Evolutionary conservation across 2,329 filamentous ascomycete species (phyloP).

Genomic region (Cladosporium sp.): DNA sequence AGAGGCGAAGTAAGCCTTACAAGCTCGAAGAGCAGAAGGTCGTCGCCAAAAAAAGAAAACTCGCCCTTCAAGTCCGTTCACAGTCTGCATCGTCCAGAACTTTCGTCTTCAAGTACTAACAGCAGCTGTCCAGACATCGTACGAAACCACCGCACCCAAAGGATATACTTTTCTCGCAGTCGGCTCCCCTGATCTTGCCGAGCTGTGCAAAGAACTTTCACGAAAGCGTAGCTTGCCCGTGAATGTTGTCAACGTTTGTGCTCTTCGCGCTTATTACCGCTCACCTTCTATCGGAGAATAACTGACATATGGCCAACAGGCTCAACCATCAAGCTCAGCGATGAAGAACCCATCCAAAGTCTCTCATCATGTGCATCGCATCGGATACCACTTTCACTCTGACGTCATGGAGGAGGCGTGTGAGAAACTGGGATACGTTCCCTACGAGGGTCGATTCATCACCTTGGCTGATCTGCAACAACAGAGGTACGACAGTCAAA

Average conservation of each 20-base stretch:
- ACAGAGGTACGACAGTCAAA: conserved; percentile 21
- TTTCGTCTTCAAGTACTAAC: conserved; percentile 22
- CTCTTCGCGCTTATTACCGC: not conserved
- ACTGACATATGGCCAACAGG: conserved; percentile 14
- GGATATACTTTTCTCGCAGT: conserved; percentile 60
- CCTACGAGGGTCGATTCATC: conserved; percentile 21
- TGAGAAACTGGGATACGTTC: conserved; percentile 43
- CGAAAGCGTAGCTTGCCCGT: conserved; percentile 50
- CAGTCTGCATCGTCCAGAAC: conserved; percentile 5
- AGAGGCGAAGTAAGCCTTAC: conserved; percentile 42
- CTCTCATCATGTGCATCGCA: conserved; percentile 56
- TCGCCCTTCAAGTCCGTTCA: conserved; percentile 45
- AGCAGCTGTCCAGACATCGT: conserved; percentile 44
- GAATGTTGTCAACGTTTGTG: conserved; percentile 56
- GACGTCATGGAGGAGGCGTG: conserved; percentile 56
- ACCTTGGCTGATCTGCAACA: conserved; percentile 23
- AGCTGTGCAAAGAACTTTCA: conserved; percentile 56
- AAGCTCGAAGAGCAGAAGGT: conserved; percentile 56
- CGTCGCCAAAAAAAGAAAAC: conserved; percentile 56
- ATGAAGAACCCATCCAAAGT: conserved; percentile 32
- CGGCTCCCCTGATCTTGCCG: conserved; percentile 56
- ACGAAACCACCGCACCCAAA: conserved; percentile 49
- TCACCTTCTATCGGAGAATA: not conserved
- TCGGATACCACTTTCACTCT: conserved; percentile 60
- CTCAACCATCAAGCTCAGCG: conserved; percentile 20